Percentiles rank a stretch among this genome's conserved stretches.
phyloP scores from a whole-genome alignment of 2,329 filamentous ascomycete genomes.

The Diplodia intermedia region DNA sequence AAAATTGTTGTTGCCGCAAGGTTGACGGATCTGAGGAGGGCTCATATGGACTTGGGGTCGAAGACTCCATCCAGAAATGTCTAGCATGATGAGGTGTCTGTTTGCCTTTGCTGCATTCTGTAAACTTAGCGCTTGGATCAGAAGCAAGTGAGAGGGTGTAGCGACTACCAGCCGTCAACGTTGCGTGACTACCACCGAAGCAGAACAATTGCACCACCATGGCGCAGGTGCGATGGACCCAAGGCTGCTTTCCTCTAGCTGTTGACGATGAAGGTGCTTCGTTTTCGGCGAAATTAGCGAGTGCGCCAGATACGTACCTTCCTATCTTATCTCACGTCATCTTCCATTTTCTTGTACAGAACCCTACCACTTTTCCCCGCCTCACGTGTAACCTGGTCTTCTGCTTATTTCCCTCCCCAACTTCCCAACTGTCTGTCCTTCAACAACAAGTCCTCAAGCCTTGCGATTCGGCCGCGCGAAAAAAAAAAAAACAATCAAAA shows the following conservation, averaged over 20 bases:
- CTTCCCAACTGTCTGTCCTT: neutral
- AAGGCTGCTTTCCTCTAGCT: neutral
- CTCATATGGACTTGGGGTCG: neutral
- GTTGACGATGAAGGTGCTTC: neutral
- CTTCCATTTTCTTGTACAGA: neutral
- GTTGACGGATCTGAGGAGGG: neutral
- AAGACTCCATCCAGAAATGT: neutral
- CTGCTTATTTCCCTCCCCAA: neutral
- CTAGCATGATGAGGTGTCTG: neutral
- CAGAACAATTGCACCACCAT: neutral
- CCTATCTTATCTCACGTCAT: constrained; percentile 27
- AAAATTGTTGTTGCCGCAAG: neutral
- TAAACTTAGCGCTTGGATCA: neutral
- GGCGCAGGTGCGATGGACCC: neutral
- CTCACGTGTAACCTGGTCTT: neutral
- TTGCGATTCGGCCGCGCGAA: neutral
- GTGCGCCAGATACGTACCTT: neutral
- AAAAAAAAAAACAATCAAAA: neutral
- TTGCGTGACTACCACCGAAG: too few relatives aligned
- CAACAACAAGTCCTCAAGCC: too few relatives aligned
- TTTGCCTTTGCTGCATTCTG: neutral
- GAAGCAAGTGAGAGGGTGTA: neutral
- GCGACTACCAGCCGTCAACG: too few relatives aligned
- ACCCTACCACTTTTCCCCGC: neutral
- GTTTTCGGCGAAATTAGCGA: neutral